Evolutionary conservation across 2,329 filamentous ascomycete genomes (phyloP), one percentile per base, ranked within the genome.

Genomic region (Thelonectria rubi): DNA sequence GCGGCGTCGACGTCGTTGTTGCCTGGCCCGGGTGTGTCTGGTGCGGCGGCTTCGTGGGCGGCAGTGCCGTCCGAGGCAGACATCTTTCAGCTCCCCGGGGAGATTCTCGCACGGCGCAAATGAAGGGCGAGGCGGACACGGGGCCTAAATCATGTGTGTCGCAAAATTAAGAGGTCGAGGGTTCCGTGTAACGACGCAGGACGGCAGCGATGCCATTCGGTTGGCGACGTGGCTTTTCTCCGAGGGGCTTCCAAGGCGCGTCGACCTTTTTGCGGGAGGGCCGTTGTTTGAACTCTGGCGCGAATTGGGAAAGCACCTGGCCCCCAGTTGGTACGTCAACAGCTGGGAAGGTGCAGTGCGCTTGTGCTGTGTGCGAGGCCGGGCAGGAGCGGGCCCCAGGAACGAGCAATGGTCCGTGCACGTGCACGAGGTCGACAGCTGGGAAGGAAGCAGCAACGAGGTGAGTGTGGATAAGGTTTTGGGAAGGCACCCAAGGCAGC

Each of bases 1-100:
- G 60, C 65, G 49, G 65, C 64, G 61, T 67, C 62, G 54, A 46
- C 65, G 24, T 66, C 65, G 24, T 66, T 66, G 46, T 54, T 63
- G 58, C 65, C 69, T 60, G 66, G 60, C 21, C 54, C 60, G 51
- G 17, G n/a, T 17, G 24, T 2, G 9, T 40, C 12, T 17, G 39
- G 51, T 46, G 51, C 51, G 12, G 54, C 18, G 46, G 47, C 55
- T 46, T 55, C 47, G 37, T 77, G 72, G 21, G 75, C 68, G 73
- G 74, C 75, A 17, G 55, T 62, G 40, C 48, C 42, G 26, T 48
- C 56, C 17, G 47, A 32, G 11, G 43, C 46, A 42, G 51, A 45
- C 55, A 58, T 59, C 26, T 18, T 4, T 55, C 54, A 55, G 54
- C 49, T 55, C 32, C 32, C 21, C 17, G 11, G 39, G 47, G 42